Evolutionary conservation across 139 green algal species (phyloP), one percentile per base, ranked within the genome.

Genomic region (Axilococcus clingmanii): DNA sequence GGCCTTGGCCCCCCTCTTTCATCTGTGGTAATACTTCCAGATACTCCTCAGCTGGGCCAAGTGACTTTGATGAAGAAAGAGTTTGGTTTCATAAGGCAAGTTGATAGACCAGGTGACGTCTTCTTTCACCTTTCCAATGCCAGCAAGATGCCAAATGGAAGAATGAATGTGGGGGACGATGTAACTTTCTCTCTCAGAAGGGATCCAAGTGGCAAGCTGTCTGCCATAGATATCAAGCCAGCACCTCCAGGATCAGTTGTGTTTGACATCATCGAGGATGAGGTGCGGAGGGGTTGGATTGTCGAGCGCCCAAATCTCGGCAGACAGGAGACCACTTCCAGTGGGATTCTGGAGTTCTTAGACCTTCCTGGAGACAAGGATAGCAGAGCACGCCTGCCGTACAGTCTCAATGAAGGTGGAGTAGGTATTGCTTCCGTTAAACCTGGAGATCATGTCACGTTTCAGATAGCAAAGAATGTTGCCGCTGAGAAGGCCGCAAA

Each of bases 71-170:
- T 73, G 30, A 66, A 76, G 48, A 65, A 62, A 6, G 48, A 71
- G 41, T 79, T 74, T 63, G 71, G 71, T 4, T 77, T 79, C 48
- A 78, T 79, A 51, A 50, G 53, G 4, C 52, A 62, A 35, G 29
- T 59, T 29, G 22, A 24, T 4, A 48, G 67, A 17, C 48, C 52
- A 0, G 47, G 48, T 2, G 67, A 79, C 52, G 32, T 79, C 44
- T 79, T 79, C 52, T 79, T 79, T 53, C 71, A 79, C 48, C 65
- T 71, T 24, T 65, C 57, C 5, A 30, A 56, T 24, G 51, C 74
- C 15, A 19, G 51, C 4, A 48, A 35, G 16, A 42, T 53, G 25
- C 5, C 35, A 7, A 7, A 44, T 0, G 57, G 30, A 1, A 53
- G 61, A 20, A 34, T 79, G 32, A 62, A 64, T 34, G 48, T 62